Percentiles rank a stretch among this genome's conserved stretches.
Evolutionary conservation across 768 basidiomycete species (phyloP).

Genomic region (Macrolepiota fuliginosa): DNA sequence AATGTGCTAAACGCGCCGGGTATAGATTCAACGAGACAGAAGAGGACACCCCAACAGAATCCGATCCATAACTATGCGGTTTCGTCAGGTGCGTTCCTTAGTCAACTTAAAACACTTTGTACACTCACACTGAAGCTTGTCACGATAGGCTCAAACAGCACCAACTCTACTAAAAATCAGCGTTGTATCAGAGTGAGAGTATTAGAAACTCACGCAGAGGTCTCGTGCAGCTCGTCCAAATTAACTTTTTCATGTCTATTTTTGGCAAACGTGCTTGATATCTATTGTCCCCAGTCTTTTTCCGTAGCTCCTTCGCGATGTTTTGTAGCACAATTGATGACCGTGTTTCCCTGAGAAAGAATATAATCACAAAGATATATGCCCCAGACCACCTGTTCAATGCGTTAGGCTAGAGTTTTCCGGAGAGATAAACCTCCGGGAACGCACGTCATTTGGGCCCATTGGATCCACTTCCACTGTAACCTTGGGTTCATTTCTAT

Average conservation of each 20-base stretch:
- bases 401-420: not conserved
- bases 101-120: slow-evolving; percentile 26
- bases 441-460: slow-evolving; percentile 28
- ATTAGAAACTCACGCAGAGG: slow-evolving; percentile 58
- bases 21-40: slow-evolving; percentile 58
- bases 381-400: slow-evolving; percentile 40
- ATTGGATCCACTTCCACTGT: slow-evolving; percentile 29
- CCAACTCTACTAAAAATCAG: slow-evolving; percentile 41
- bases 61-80: slow-evolving; percentile 60
- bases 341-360: slow-evolving; percentile 72
- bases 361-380: slow-evolving; percentile 45
- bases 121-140: slow-evolving; percentile 65
- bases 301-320: slow-evolving; percentile 60
- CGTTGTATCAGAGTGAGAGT: not conserved
- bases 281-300: slow-evolving; percentile 58
- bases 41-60: slow-evolving; percentile 76
- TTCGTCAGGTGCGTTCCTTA: not conserved
- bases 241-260: slow-evolving; percentile 50
- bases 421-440: not conserved
- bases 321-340: slow-evolving; percentile 65
- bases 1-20: slow-evolving; percentile 45
- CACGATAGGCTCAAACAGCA: slow-evolving; percentile 74
- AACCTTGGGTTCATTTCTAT: slow-evolving; percentile 26
- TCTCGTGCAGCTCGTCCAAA: slow-evolving; percentile 68
- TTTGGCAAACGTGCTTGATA: slow-evolving; percentile 66